Evolutionary conservation across 2,329 filamentous ascomycete species (phyloP).

Genomic region (Coleophoma cylindrospora): DNA sequence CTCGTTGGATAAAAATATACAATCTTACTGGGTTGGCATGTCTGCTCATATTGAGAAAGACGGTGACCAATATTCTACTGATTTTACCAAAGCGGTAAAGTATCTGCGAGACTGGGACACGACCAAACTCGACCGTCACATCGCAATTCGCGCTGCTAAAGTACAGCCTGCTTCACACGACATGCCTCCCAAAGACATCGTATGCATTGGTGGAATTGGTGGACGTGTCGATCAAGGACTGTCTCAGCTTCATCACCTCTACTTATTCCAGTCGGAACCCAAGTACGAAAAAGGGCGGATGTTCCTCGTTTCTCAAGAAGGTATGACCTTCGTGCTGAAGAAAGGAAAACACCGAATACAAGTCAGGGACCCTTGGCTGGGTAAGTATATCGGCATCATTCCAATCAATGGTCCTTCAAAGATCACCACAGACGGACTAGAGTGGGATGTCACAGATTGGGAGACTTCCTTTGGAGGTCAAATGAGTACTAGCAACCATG

Average conservation of each 20-base stretch:
- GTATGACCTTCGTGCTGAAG: slow-evolving; percentile 76
- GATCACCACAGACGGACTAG: slow-evolving; percentile 76
- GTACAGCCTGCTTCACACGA: not conserved
- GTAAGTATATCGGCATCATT: slow-evolving; percentile 78
- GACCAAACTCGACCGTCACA: slow-evolving; percentile 7
- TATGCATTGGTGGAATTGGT: slow-evolving; percentile 79
- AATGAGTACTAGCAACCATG: slow-evolving; percentile 78
- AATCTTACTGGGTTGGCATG: slow-evolving; percentile 37
- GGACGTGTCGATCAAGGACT: slow-evolving; percentile 91
- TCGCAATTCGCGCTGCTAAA: not conserved
- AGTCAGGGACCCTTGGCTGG: slow-evolving; percentile 38
- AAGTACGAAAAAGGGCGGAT: slow-evolving; percentile 50
- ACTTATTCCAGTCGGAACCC: slow-evolving; percentile 50
- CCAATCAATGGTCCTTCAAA: slow-evolving; percentile 72
- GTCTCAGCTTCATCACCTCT: slow-evolving; percentile 83
- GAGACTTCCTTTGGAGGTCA: slow-evolving; percentile 67
- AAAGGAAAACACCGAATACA: slow-evolving; percentile 62
- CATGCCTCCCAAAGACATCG: slow-evolving; percentile 46
- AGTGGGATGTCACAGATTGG: slow-evolving; percentile 90
- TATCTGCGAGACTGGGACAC: slow-evolving; percentile 41
- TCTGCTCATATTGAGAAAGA: slow-evolving; percentile 62
- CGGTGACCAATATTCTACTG: slow-evolving; percentile 80
- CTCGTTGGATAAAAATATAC: slow-evolving; percentile 62
- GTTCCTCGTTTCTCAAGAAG: slow-evolving; percentile 77
- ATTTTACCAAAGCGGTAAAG: slow-evolving; percentile 78